Conservation (phyloP, 495 filamentous ascomycete genomes). For the Tetracladium setigerum region DNA sequence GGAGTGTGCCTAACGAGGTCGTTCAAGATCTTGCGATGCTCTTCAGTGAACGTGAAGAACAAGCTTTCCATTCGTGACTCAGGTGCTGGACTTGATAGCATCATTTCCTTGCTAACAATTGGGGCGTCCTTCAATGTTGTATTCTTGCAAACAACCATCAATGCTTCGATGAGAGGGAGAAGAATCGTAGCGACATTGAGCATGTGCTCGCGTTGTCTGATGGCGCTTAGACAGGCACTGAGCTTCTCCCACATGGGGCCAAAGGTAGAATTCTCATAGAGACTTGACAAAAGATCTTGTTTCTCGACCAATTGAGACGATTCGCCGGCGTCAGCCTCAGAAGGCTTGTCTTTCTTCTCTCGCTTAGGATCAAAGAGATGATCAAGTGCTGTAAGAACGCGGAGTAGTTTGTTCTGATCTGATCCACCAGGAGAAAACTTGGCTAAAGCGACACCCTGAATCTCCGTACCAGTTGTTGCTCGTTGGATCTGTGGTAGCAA, state of each 20-base stretch:
- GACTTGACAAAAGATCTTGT: conserved; percentile 73
- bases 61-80: conserved; percentile 79
- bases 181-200: conserved; percentile 94
- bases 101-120: conserved; percentile 53
- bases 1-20: conserved; percentile 95
- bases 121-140: conserved; percentile 62
- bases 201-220: conserved; percentile 87
- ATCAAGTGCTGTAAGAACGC: conserved; percentile 90
- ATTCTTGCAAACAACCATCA: conserved; percentile 99
- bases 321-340: conserved; percentile 37
- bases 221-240: conserved; percentile 83
- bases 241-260: conserved; percentile 85
- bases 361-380: conserved; percentile 80
- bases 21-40: conserved; percentile 96
- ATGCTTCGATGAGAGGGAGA: conserved; percentile 83
- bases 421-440: conserved; percentile 95
- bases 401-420: conserved; percentile 89
- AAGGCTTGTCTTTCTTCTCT: conserved; percentile 42
- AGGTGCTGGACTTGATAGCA: conserved; percentile 67
- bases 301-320: conserved; percentile 48
- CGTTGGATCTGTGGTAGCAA: conserved; percentile 81
- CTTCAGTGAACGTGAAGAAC: conserved; percentile 98
- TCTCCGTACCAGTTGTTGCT: conserved; percentile 82
- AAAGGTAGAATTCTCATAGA: conserved; percentile 90
- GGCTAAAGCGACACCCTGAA: conserved; percentile 86